Evolutionary conservation across 768 basidiomycete species (phyloP).

Genomic region (Psilocybe sp.): DNA sequence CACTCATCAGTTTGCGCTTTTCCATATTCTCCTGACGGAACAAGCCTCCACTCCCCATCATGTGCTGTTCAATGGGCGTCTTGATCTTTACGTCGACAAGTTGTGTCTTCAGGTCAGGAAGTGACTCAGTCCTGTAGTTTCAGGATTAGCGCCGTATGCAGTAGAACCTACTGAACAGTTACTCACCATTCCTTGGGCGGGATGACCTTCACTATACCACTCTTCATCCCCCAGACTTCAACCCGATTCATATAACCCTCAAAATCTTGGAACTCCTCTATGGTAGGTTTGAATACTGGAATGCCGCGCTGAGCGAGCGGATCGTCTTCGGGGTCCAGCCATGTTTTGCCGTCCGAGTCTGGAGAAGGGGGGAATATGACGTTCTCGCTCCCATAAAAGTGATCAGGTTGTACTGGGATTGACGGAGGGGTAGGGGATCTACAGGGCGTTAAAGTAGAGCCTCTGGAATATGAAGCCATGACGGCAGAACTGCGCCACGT

Average conservation of each 20-base stretch:
- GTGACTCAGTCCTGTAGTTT: conserved; percentile 54
- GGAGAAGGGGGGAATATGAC: conserved; percentile 56
- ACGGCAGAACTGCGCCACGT: conserved; percentile 2
- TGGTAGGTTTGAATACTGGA: conserved; percentile 92
- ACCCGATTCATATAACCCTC: conserved; percentile 86
- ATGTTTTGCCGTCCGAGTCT: conserved; percentile 56
- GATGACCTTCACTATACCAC: conserved; percentile 95
- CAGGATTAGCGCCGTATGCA: conserved; percentile 8
- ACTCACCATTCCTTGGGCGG: conserved; percentile 92
- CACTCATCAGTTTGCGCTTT: conserved; percentile 78
- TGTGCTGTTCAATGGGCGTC: conserved; percentile 91
- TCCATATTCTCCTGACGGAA: conserved; percentile 92
- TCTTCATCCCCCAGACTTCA: conserved; percentile 86
- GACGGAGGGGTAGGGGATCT: conserved; percentile 56
- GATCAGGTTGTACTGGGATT: conserved; percentile 70
- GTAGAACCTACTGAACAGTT: conserved; percentile 13
- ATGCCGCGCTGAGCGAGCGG: conserved; percentile 84
- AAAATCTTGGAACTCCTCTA: conserved; percentile 90
- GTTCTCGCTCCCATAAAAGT: conserved; percentile 69
- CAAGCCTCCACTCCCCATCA: conserved; percentile 82
- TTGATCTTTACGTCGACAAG: conserved; percentile 76
- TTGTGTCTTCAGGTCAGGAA: conserved; percentile 72
- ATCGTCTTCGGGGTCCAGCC: conserved; percentile 80
- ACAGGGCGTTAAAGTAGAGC: conserved; percentile 43
- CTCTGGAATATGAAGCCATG: conserved; percentile 34